These are phyloP conservation scores for Fonsecaea pugnacius DNA, from an alignment of 2,329 filamentous ascomycete genomes.

Conservation along the genomic window DNA sequence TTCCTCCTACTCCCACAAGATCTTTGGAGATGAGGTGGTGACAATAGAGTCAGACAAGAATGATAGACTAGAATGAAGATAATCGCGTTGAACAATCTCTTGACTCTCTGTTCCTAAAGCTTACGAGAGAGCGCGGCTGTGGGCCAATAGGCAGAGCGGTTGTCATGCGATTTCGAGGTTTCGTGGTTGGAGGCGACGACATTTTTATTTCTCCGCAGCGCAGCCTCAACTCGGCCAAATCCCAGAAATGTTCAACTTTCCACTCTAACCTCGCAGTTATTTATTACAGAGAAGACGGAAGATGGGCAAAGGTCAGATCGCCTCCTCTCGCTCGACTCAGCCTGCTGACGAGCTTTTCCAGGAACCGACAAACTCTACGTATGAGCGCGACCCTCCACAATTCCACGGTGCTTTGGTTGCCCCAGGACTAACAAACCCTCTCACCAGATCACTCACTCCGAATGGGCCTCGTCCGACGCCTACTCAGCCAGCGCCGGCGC, in stretches of 20 bases:
- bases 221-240: background rate
- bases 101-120: no score
- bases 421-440: conserved; percentile 9
- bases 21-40: background rate
- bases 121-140: no score
- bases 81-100: background rate
- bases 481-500: conserved; percentile 80
- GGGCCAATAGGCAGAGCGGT: no score
- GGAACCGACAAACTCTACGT: conserved; percentile 58
- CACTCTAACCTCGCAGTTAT: background rate
- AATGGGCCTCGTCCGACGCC: conserved; percentile 91
- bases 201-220: background rate
- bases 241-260: background rate
- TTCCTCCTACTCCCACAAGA: background rate
- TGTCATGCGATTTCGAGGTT: background rate
- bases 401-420: background rate
- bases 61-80: conserved; percentile 1
- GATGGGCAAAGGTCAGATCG: conserved; percentile 49
- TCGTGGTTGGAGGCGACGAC: background rate
- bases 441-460: conserved; percentile 84
- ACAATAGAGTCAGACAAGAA: background rate
- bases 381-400: conserved; percentile 34
- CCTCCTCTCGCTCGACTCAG: conserved; percentile 30
- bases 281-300: conserved; percentile 2
- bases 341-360: conserved; percentile 37